Evolutionary conservation across 192 early-diverging fungal genomes (phyloP).

Genomic region (Coemansia sp.): DNA sequence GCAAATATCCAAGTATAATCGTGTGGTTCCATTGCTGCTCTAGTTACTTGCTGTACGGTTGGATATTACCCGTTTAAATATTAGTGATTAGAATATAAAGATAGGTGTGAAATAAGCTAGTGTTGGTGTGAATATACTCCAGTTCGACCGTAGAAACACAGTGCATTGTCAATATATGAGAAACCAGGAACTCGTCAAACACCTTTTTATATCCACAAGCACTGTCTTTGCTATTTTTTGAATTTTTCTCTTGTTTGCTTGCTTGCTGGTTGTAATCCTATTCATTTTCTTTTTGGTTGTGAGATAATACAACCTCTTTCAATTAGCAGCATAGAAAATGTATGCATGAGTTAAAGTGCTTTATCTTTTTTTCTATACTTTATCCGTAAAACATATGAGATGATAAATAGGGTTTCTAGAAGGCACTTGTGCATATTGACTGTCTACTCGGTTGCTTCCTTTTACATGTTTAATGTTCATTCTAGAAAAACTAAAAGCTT

Average conservation of each 20-base stretch:
- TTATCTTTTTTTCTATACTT: background rate
- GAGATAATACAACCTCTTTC: too few species aligned
- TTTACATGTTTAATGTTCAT: background rate
- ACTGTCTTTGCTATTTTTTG: too few species aligned
- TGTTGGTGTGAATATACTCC: too few species aligned
- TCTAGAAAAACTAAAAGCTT: background rate
- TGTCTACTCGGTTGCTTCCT: too few species aligned
- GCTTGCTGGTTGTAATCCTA: background rate
- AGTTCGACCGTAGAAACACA: too few species aligned
- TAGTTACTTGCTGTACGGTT: background rate
- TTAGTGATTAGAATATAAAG: too few species aligned
- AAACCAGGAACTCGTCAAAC: background rate
- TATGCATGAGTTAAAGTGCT: too few species aligned
- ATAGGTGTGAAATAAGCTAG: too few species aligned
- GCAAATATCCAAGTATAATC: conserved; percentile 70
- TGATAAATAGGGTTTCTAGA: background rate
- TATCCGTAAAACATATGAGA: background rate
- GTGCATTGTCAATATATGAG: too few species aligned
- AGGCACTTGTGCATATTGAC: background rate
- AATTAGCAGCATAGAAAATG: too few species aligned
- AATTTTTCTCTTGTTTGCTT: background rate
- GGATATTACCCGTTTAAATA: background rate
- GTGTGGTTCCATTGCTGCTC: conserved; percentile 52
- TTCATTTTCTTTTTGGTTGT: background rate
- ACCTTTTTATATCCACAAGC: background rate